Evolutionary conservation across 441 rosid species (phyloP).

Genomic region (Theobroma grandiflorum): DNA sequence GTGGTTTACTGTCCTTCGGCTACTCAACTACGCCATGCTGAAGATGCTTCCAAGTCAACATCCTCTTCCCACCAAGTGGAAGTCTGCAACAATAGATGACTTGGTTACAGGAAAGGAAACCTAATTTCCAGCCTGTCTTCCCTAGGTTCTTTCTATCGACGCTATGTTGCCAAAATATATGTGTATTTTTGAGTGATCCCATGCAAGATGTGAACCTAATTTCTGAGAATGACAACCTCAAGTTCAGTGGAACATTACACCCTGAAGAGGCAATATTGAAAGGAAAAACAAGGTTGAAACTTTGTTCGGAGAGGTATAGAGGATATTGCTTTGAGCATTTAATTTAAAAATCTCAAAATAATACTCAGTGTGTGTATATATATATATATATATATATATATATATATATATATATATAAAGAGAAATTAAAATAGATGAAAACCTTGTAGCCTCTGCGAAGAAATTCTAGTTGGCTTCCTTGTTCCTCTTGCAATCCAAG

Average conservation of each 20-base stretch:
- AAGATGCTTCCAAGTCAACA: slow-evolving; percentile 74
- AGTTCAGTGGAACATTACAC: not conserved
- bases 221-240: not conserved
- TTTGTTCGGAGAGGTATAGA: not conserved
- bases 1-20: not conserved
- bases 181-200: not conserved
- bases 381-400: not conserved
- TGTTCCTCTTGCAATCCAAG: slow-evolving; percentile 90
- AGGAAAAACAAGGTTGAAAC: not conserved
- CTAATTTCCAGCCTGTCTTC: not conserved
- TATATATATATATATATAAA: not conserved
- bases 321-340: slow-evolving; percentile 6
- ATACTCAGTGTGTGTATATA: not conserved
- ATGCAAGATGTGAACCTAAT: not conserved
- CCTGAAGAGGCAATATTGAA: not conserved
- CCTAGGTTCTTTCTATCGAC: not conserved
- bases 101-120: not conserved
- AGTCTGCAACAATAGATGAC: slow-evolving; percentile 51
- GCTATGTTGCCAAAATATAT: not conserved
- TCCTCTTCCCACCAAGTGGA: slow-evolving; percentile 99
- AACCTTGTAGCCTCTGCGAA: slow-evolving; percentile 94
- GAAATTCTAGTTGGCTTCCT: slow-evolving; percentile 92
- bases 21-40: slow-evolving; percentile 85
- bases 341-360: not conserved
- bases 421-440: slow-evolving; percentile 18